A percentile compares a stretch with the other conserved stretches of the same genome.
Conservation (phyloP, 768 basidiomycete species). For the Mycena haematopus region DNA sequence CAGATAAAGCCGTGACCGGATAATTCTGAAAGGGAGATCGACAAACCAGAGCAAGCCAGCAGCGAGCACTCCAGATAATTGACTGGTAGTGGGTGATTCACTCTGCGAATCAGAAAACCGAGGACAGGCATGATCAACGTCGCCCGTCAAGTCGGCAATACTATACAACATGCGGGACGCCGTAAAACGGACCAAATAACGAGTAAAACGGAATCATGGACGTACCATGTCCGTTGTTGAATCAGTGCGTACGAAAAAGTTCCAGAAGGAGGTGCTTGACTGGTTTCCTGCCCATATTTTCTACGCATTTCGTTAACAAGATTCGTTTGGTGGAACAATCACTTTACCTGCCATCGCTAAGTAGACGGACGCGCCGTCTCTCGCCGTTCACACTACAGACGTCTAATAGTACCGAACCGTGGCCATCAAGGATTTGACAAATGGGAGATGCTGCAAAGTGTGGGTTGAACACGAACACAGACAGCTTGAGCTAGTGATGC, state of each 20-base stretch:
- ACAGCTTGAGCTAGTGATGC: not conserved
- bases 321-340: not conserved
- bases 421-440: not conserved
- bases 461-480: not conserved
- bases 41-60: too few species aligned
- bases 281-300: not conserved
- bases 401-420: not conserved
- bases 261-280: not conserved
- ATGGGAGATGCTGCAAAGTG: not conserved
- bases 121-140: too few species aligned
- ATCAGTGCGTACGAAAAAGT: constrained; percentile 3
- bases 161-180: constrained; percentile 6
- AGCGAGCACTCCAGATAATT: not conserved
- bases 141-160: too few species aligned
- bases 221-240: constrained; percentile 1
- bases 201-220: not conserved
- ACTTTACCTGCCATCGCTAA: not conserved
- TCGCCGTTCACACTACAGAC: not conserved
- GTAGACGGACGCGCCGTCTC: not conserved
- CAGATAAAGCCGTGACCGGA: not conserved
- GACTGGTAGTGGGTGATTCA: not conserved
- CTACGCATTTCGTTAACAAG: not conserved
- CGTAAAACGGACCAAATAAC: constrained; percentile 9
- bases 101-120: constrained; percentile 20
- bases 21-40: not conserved